Evolutionary conservation across 352 stramenopile genomes (phyloP), one percentile per base, ranked within the genome.

Genomic region (Phytophthora multivora): DNA sequence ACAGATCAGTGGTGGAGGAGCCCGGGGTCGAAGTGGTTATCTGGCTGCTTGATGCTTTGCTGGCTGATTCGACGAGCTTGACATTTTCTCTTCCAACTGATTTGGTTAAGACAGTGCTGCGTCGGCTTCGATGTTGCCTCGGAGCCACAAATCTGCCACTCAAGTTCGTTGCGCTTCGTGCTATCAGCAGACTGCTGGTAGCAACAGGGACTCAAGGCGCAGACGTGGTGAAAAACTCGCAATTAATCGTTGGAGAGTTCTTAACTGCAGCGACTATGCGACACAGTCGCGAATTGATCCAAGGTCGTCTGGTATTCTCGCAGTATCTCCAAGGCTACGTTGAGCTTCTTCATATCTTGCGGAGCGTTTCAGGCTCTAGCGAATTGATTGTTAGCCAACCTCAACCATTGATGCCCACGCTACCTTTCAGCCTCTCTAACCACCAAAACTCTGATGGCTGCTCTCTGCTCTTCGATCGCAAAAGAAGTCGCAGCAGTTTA

Each of bases 1-100:
- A 97, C 49, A 55, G 53, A 6, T 63, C 53, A 2, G 77, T 82
- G 12, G 8, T 78, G 7, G 38, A 68, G n/a, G 83, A 94, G 13
- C 84, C 90, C 12, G 83, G 73, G 13, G 70, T 97, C n/a, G 88
- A 97, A 60, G 57, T 95, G 7, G 77, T 78, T 16, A 49, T 75
- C 5, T 96, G 83, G 83, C 46, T 93, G 11, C 31, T 91, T 13
- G 79, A 93, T 18, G 36, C 59, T 15, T 58, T 95, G 4, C 43
- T 87, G 25, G 49, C 28, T 12, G n/a, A 33, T 19, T 5, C 53
- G 0, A 50, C 5, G 2, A 43, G 16, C 5, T 40, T 33, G 3
- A 39, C 12, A 8, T 31, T 55, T 2, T 40, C 40, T 15, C 16
- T 51, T 61, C 36, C 66, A 26, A 2, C n/a, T 18, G 51, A 45